Conservation (phyloP, 2,329 filamentous ascomycete species). For the Neofusicoccum ribis region DNA sequence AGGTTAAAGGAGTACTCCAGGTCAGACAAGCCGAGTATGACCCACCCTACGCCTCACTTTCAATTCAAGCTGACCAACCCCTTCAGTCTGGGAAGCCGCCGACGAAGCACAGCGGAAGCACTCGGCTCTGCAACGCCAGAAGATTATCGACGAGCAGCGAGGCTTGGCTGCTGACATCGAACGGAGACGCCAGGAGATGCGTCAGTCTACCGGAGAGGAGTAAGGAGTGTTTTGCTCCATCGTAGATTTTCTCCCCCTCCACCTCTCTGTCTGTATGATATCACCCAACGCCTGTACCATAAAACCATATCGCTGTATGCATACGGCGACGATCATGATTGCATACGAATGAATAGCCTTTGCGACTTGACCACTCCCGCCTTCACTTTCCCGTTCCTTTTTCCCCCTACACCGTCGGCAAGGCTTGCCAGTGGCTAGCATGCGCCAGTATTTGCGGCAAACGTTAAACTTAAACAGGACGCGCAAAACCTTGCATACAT, state of each 20-base stretch:
- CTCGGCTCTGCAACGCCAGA: slow-evolving; percentile 26
- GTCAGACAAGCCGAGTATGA: slow-evolving; percentile 85
- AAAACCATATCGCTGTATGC: neutral
- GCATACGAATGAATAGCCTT: neutral
- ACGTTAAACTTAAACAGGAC: neutral
- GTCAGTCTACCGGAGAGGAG: slow-evolving; percentile 14
- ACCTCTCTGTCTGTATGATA: neutral
- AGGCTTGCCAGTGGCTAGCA: no score
- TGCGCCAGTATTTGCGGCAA: neutral
- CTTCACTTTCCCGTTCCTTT: neutral
- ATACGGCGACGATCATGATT: neutral
- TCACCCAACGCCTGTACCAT: neutral
- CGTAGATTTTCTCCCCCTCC: neutral
- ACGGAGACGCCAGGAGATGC: slow-evolving; percentile 35
- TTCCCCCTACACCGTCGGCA: neutral
- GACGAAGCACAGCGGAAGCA: slow-evolving; percentile 19
- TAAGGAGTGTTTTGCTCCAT: neutral
- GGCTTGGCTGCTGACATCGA: slow-evolving; percentile 33
- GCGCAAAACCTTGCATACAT: neutral
- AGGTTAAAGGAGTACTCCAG: slow-evolving; percentile 86
- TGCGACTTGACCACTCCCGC: neutral
- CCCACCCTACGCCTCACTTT: neutral
- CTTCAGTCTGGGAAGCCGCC: slow-evolving; percentile 22
- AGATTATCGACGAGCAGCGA: slow-evolving; percentile 33
- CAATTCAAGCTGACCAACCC: neutral